Percentiles rank a stretch among this genome's conserved stretches.
phyloP scores from a whole-genome alignment of 139 green algal species.

The Chlorella vulgaris region DNA sequence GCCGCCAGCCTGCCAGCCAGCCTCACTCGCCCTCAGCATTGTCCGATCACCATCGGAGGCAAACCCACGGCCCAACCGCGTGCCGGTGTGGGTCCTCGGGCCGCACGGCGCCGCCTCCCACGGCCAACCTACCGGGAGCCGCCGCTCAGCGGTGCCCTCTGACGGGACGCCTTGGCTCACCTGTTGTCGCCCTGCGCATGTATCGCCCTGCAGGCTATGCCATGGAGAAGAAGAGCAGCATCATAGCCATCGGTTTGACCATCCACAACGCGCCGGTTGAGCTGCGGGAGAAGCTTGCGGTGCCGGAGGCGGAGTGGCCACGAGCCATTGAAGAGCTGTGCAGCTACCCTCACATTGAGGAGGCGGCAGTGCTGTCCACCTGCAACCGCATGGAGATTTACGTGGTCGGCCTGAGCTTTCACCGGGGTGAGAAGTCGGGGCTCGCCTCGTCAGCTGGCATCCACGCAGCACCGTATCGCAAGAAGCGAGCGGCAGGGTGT shows the following conservation, averaged over 20 bases:
- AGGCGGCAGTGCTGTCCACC: slow-evolving; percentile 96
- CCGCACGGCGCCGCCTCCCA: no score
- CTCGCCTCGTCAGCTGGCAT: background rate
- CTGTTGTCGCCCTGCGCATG: background rate
- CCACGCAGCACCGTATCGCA: background rate
- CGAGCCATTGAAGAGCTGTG: slow-evolving; percentile 93
- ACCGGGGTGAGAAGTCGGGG: slow-evolving; percentile 59
- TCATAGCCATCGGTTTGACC: slow-evolving; percentile 96
- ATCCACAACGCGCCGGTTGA: slow-evolving; percentile 96
- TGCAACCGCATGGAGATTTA: slow-evolving; percentile 99
- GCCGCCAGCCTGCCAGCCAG: no score
- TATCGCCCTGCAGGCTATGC: slow-evolving; percentile 81
- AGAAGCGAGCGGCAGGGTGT: background rate
- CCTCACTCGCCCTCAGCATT: no score
- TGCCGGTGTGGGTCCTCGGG: no score
- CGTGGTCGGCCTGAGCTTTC: slow-evolving; percentile 92
- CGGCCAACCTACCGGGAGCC: no score
- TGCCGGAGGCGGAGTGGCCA: slow-evolving; percentile 95
- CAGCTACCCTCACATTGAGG: slow-evolving; percentile 96
- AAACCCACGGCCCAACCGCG: no score
- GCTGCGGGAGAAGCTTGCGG: slow-evolving; percentile 96
- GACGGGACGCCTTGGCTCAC: no score
- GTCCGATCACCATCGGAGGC: no score
- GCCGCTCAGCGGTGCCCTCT: background rate
- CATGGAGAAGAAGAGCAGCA: slow-evolving; percentile 87